Percentiles rank a stretch among this genome's conserved stretches.
Evolutionary conservation across 2,329 filamentous ascomycete species (phyloP).

Genomic region (Fusarium sp.): DNA sequence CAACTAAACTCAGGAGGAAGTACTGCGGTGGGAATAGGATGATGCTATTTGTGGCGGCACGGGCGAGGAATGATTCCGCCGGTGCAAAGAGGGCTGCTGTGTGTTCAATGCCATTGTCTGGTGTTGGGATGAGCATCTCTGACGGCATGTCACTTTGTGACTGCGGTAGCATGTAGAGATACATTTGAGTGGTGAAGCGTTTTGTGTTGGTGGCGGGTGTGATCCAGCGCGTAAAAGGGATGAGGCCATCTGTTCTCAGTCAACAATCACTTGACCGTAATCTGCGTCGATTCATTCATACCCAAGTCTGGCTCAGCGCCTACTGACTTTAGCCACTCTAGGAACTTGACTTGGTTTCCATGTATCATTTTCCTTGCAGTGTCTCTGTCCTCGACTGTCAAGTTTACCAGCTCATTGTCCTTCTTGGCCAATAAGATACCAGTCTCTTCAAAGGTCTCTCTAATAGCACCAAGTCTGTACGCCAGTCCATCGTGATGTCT

Average conservation of each 20-base stretch:
- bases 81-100: conserved; percentile 82
- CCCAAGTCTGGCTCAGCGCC: conserved; percentile 72
- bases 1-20: conserved; percentile 71
- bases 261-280: not conserved
- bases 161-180: conserved; percentile 83
- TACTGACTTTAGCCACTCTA: conserved; percentile 65
- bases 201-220: conserved; percentile 77
- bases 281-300: conserved; percentile 44
- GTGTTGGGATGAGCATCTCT: conserved; percentile 70
- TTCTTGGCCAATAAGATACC: conserved; percentile 78
- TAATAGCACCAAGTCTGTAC: conserved; percentile 84
- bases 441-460: conserved; percentile 95
- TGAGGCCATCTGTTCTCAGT: conserved; percentile 61
- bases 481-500: conserved; percentile 75
- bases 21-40: conserved; percentile 92
- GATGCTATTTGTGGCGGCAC: conserved; percentile 70
- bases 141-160: conserved; percentile 41
- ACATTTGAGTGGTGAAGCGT: conserved; percentile 96
- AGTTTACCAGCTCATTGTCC: conserved; percentile 65
- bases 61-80: conserved; percentile 72
- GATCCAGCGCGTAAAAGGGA: conserved; percentile 92
- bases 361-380: conserved; percentile 75
- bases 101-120: conserved; percentile 72
- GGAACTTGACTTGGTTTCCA: conserved; percentile 69
- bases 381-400: conserved; percentile 68